Conservation (phyloP, 306 rosid genomes). For the Pachyrhizus erosus region DNA sequence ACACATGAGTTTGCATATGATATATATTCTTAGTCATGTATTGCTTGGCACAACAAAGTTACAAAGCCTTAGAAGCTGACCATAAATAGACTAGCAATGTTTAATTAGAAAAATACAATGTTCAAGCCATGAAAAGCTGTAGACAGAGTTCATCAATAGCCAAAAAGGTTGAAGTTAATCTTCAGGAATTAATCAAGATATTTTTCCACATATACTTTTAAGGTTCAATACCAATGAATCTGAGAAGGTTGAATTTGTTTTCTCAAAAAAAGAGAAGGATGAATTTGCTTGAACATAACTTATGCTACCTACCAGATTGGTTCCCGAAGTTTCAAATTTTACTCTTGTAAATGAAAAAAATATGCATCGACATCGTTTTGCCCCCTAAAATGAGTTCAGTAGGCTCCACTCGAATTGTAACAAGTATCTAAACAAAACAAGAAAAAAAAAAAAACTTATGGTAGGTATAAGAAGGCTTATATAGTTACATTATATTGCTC, state of each 20-base stretch:
- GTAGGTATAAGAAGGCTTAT: slow-evolving; percentile 21
- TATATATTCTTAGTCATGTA: background rate
- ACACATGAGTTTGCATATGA: background rate
- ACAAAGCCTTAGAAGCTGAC: slow-evolving; percentile 13
- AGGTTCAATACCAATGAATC: background rate
- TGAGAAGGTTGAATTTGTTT: background rate
- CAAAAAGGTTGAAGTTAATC: background rate
- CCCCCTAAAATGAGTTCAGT: background rate
- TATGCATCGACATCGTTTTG: background rate
- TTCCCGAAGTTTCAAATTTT: background rate
- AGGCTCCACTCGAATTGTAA: background rate
- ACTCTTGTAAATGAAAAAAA: background rate
- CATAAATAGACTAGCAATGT: background rate
- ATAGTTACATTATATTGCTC: background rate
- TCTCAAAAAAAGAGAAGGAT: too few species aligned
- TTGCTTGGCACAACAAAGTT: slow-evolving; percentile 35
- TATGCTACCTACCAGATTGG: background rate
- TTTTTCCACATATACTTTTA: background rate
- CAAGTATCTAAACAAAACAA: background rate
- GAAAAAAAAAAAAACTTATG: background rate
- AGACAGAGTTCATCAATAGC: slow-evolving; percentile 1
- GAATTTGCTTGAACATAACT: background rate
- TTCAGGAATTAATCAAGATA: slow-evolving; percentile 13
- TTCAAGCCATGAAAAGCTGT: slow-evolving; percentile 28
- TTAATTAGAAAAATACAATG: background rate